Evolutionary conservation across 345 rosid genomes (phyloP), one percentile per base, ranked within the genome.

Genomic region (Limnanthes douglasii): DNA sequence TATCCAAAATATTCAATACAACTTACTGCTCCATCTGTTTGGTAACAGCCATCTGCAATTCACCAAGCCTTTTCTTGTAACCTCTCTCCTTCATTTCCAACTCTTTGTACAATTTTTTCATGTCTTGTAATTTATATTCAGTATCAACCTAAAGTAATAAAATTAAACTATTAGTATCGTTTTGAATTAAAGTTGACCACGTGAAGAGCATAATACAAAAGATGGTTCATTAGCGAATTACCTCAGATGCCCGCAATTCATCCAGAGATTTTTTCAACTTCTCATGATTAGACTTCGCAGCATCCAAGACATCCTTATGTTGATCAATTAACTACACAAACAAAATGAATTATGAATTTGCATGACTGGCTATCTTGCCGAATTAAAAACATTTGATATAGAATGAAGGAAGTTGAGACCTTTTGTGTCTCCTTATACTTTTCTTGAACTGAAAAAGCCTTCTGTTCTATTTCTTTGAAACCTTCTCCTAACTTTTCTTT

Each of bases 21-120:
- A 68, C 94, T 5, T 80, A 90, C 98, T 80, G 98, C 52, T 77
- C 94, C 73, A 90, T 45, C 42, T 90, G 98, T 57, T 59, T 73
- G 14, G 38, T 43, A 13, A 84, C 63, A 35, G 76, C 60, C 53
- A 46, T 65, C 75, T 84, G 71, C 65, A 80, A 56, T 45, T 90
- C 94, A 4, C 65, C 78, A 34, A 84, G 75, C 64, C 53, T 75
- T 59, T 75, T 80, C 62, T 70, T 70, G 69, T 77, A 90, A 26
- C 68, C 79, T 54, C 70, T 90, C 37, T 67, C 86, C 69, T 68
- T 84, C 61, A 66, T 27, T 47, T 80, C 95, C 67, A 80, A 56
- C 57, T 84, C 98, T 50, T 57, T 84, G 50, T 53, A 56, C 38
- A 42, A 37, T 52, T 70, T 90, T 57, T 66, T 80, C 92, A 77